Evolutionary conservation across 2,329 filamentous ascomycete species (phyloP), one percentile per base, ranked within the genome.

Genomic region (Apiospora pterosperma): DNA sequence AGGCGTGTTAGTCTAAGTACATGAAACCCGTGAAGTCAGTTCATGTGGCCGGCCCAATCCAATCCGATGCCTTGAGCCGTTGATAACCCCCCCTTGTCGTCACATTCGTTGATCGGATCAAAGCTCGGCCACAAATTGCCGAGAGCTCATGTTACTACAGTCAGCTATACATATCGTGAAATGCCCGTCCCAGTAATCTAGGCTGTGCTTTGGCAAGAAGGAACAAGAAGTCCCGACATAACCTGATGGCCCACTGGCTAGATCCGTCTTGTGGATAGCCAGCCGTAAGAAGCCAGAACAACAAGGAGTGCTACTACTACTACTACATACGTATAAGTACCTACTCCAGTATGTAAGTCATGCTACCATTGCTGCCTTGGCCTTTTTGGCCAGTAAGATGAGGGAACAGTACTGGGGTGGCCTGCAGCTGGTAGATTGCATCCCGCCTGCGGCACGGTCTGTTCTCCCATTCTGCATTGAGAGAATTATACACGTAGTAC

Each of bases 1-100:
- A 28, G 25, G 42, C 39, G 8, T 7, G 42, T 23, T 23, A 19
- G 38, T 19, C 38, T n/a, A 19, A 41, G 48, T 34, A 55, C 48
- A 55, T 34, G 19, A 34, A 34, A 19, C 12, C 25, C 48, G 28
- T 55, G 48, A 28, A 55, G 48, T 55, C 48, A n/a, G 48, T 55
- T 55, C 48, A 55, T 55, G 48, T 55, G 16, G 48, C 44, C 44
- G 44, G 25, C 28, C 28, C 48, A 25, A 34, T 34, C 28, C 48
- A n/a, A n/a, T n/a, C n/a, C n/a, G n/a, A n/a, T n/a, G n/a, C 48
- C 48, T 55, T 55, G 48, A 55, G 48, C 48, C 48, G 48, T 55
- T 55, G 48, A 28, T 55, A 55, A n/a, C 48, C 48, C 48, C 48
- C 23, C 36, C 48, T 31, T 34, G 28, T 28, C 34, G 48, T 55